Evolutionary conservation across 1,139 yeast genomes (phyloP), one percentile per base, ranked within the genome.

Genomic region (Yamadazyma sp.): DNA sequence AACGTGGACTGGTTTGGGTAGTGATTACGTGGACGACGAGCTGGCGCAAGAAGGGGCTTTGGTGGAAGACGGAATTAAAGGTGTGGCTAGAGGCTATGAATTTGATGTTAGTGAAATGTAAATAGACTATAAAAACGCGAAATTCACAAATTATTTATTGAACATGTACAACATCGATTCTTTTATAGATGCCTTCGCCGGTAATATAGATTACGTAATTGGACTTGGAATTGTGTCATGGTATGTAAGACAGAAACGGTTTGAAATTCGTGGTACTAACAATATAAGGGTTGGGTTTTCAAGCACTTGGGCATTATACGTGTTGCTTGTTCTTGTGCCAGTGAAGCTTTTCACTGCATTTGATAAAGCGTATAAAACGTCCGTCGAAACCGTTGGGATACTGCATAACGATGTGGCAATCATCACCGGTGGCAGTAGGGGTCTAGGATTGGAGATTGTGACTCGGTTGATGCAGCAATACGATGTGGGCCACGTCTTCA

Each of bases 1-100:
- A 54, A 67, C 72, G 16, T 92, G 98, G 98, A 79, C 82, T 0
- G 98, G 98, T 0, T 67, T 92, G 26, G 98, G 98, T 0, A 83
- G 94, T 45, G 97, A 90, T 54, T 87, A 73, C 59, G 57, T 55
- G 35, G 62, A 61, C 4, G 57, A 52, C n/a, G 59, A 56, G 34
- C 68, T 61, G 1, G 62, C 55, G 30, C 78, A 71, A 32, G 74
- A 71, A 14, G 95, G 92, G 21, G 89, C 97, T 0, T 57, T 70
- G 1, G 75, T 87, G 1, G 95, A 88, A 55, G 81, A 83, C 48
- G 98, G 98, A 1, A 70, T 83, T 33, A 72, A 76, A 2, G 98
- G 98, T 27, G 78, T 90, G 41, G 98, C 98, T 1, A 71, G 97
- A 50, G 95, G 94, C 4, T 92, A 92, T 52, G 69, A 64, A 37